Evolutionary conservation across 441 rosid genomes (phyloP), one percentile per base, ranked within the genome.

Genomic region (Euphorbia celastroides): DNA sequence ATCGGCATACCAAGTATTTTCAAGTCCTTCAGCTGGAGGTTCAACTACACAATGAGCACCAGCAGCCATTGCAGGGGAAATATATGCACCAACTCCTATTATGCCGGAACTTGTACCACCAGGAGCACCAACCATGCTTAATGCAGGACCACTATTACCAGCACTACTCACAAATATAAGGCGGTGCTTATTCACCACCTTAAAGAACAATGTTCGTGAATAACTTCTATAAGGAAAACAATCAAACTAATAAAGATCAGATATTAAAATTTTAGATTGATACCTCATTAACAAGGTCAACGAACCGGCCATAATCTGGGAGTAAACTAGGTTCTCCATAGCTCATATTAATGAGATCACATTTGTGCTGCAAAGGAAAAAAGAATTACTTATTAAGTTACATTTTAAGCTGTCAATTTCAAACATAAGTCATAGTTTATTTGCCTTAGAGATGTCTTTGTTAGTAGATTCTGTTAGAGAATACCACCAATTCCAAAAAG

Each of bases 51-150:
- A 81, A 81, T 92, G 99, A 65, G 97, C 84, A 74, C 89, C 93
- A 64, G 96, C 98, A 79, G 98, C 99, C 99, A 95, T 92, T 64
- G 86, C 93, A 74, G 98, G 99, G 75, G 99, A 95, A 60, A 92
- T 88, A 83, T 90, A 95, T 64, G 98, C 98, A 79, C 98, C 99
- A 34, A 95, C 88, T 69, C 97, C 97, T 70, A 95, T 92, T 67
- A 95, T 92, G 78, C 98, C 86, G 55, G 98, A 86, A 61, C 89
- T 79, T 72, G 98, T 95, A 69, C 99, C 98, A 64, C 99, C 98
- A 61, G 99, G 98, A 69, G 97, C 97, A 76, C 99, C 98, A 66
- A 92, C 97, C 46, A 96, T 92, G 74, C 82, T 90, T 78, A 95
- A 80, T 81, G 96, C 97, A 66, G 99, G 98, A 75, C 99, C 99